Percentiles rank a stretch among this genome's conserved stretches.
phyloP scores from a whole-genome alignment of 169 alveolate species.

The Toxoplasma gondii region DNA sequence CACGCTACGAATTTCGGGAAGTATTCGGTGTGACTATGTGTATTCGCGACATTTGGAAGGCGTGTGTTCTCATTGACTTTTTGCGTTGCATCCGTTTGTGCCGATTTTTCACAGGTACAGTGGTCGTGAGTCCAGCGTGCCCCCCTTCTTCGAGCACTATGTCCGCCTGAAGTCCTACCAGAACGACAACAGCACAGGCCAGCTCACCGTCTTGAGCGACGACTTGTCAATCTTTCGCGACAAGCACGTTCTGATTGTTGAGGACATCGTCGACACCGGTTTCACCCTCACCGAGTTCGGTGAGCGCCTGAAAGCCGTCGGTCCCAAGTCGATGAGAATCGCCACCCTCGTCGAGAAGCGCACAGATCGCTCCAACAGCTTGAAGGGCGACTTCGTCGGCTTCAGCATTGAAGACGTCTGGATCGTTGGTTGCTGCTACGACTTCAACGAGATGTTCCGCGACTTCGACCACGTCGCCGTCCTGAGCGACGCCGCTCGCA shows the following conservation, averaged over 20 bases:
- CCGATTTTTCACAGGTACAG: conserved; percentile 34
- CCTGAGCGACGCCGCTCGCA: conserved; percentile 40
- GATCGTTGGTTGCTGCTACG: conserved; percentile 78
- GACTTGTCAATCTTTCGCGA: conserved; percentile 74
- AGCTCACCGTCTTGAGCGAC: conserved; percentile 68
- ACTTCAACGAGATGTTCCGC: conserved; percentile 75
- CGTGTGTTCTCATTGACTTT: too few species aligned
- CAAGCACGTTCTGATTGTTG: conserved; percentile 79
- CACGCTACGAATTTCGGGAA: background rate
- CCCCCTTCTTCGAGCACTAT: conserved; percentile 77
- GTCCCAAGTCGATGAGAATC: conserved; percentile 71
- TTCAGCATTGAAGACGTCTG: conserved; percentile 75
- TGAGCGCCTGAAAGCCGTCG: conserved; percentile 68
- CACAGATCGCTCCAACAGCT: conserved; percentile 73
- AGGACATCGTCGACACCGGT: conserved; percentile 81
- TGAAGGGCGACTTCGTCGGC: conserved; percentile 80
- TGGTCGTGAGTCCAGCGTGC: conserved; percentile 4
- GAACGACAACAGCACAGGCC: conserved; percentile 62
- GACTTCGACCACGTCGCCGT: conserved; percentile 68
- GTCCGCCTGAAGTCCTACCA: conserved; percentile 75
- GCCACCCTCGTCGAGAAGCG: conserved; percentile 63
- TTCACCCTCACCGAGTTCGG: conserved; percentile 71
- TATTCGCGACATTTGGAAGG: background rate
- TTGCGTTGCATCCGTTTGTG: background rate
- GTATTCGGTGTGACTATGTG: background rate